Percentiles rank a stretch among this genome's conserved stretches.
Evolutionary conservation across 2,329 filamentous ascomycete genomes (phyloP).

Genomic region (Penicillium frequentans): DNA sequence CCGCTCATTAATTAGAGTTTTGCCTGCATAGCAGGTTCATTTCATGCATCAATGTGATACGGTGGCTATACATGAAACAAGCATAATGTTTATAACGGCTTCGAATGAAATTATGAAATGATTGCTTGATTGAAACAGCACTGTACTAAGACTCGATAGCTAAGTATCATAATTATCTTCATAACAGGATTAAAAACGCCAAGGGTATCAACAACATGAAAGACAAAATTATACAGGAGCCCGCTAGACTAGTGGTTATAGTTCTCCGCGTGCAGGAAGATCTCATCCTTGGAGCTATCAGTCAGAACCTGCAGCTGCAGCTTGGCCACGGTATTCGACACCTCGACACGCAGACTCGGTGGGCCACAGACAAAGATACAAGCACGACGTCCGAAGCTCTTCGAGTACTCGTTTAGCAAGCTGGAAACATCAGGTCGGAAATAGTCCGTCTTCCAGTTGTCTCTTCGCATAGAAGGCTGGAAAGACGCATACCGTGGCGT

Average conservation of each 20-base stretch:
- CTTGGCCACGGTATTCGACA: constrained; percentile 78
- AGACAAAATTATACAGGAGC: neutral
- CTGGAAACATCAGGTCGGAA: constrained; percentile 84
- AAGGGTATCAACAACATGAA: constrained; percentile 18
- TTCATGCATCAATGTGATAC: neutral
- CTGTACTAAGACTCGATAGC: neutral
- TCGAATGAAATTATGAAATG: neutral
- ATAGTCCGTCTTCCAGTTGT: constrained; percentile 91
- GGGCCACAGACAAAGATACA: constrained; percentile 94
- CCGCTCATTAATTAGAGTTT: neutral
- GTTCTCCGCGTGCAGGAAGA: constrained; percentile 93
- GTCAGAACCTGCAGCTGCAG: constrained; percentile 83
- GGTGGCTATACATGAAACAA: neutral
- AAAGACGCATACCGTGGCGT: constrained; percentile 89
- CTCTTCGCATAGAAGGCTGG: constrained; percentile 49
- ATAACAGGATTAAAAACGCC: constrained; percentile 2
- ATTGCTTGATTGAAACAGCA: neutral
- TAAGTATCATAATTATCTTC: neutral
- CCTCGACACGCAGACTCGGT: constrained; percentile 80
- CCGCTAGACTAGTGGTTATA: constrained; percentile 69
- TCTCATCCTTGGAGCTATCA: constrained; percentile 76
- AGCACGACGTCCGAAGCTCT: constrained; percentile 75
- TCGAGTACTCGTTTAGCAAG: constrained; percentile 80
- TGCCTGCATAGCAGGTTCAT: constrained; percentile 1
- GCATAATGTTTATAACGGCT: neutral